phyloP scores from a whole-genome alignment of 352 stramenopile genomes.

The Phytopythium oedochilum region DNA sequence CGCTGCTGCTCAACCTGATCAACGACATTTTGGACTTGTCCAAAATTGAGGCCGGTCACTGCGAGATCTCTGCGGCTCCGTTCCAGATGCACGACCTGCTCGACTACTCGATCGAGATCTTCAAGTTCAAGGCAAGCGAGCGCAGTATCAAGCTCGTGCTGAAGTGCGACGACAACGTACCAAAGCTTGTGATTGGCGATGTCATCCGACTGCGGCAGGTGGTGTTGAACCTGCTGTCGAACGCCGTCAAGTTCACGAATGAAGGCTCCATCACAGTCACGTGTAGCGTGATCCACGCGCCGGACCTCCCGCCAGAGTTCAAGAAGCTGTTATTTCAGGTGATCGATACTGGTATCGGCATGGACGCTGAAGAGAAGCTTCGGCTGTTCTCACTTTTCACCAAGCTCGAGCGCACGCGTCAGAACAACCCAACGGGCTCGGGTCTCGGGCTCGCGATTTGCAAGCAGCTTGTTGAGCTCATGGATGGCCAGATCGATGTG shows the following conservation, averaged over 20 bases:
- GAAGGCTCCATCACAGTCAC: constrained; percentile 64
- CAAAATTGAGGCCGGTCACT: constrained; percentile 89
- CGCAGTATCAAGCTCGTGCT: constrained; percentile 79
- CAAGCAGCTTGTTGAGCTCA: constrained; percentile 69
- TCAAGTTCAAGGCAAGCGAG: constrained; percentile 75
- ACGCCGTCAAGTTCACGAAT: constrained; percentile 82
- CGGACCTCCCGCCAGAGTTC: constrained; percentile 42
- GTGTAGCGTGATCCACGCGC: constrained; percentile 48
- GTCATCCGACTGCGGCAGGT: constrained; percentile 62
- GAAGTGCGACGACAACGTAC: constrained; percentile 42
- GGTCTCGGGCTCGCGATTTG: constrained; percentile 67
- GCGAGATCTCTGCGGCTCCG: constrained; percentile 73
- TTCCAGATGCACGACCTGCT: constrained; percentile 68
- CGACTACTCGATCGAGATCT: constrained; percentile 80
- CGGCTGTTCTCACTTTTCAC: constrained; percentile 61
- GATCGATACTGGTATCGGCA: constrained; percentile 62
- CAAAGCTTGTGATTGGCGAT: constrained; percentile 53
- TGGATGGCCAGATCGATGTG: constrained; percentile 65
- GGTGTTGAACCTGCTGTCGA: constrained; percentile 69
- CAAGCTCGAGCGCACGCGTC: constrained; percentile 56
- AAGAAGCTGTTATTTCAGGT: constrained; percentile 70
- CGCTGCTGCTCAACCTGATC: constrained; percentile 63
- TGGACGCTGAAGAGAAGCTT: constrained; percentile 61
- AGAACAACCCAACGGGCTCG: constrained; percentile 64
- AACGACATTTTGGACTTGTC: constrained; percentile 88